These are phyloP conservation scores for Puccinellia tenuiflora DNA, from an alignment of 176 grass and related monocot genomes.

Conservation along the genomic window DNA sequence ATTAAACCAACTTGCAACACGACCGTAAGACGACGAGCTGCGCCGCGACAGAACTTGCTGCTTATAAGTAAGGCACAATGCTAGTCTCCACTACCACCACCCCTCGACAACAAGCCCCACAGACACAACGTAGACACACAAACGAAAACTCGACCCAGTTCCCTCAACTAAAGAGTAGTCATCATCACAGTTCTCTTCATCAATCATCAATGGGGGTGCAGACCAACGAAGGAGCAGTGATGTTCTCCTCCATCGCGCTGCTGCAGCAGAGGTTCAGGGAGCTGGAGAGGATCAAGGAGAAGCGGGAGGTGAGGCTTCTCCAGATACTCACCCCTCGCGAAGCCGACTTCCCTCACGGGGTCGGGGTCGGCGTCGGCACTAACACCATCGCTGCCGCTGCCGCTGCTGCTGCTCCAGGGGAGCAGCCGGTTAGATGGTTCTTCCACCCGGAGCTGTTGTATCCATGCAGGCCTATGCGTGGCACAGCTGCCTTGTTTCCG, in stretches of 20 bases:
- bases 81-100: slow-evolving; percentile 5
- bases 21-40: slow-evolving; percentile 32
- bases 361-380: too few species aligned
- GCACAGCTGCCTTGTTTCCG: slow-evolving; percentile 32
- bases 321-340: slow-evolving; percentile 19
- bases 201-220: slow-evolving; percentile 34
- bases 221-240: slow-evolving; percentile 33
- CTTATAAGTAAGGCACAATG: slow-evolving; percentile 59
- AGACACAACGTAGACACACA: slow-evolving; percentile 12
- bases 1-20: slow-evolving; percentile 36
- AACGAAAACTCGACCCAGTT: neutral
- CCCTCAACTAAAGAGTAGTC: neutral
- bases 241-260: slow-evolving; percentile 75
- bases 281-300: slow-evolving; percentile 73
- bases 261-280: slow-evolving; percentile 84
- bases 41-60: slow-evolving; percentile 19
- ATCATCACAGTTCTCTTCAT: neutral
- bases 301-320: slow-evolving; percentile 67
- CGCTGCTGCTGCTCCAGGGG: neutral
- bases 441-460: slow-evolving; percentile 61
- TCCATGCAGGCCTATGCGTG: slow-evolving; percentile 44
- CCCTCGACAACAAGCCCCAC: slow-evolving; percentile 13
- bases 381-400: neutral
- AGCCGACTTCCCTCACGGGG: neutral
- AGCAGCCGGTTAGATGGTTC: slow-evolving; percentile 46